Evolutionary conservation across 257 asterid species (phyloP), one percentile per base, ranked within the genome.

Genomic region (Nemophila menziesii): DNA sequence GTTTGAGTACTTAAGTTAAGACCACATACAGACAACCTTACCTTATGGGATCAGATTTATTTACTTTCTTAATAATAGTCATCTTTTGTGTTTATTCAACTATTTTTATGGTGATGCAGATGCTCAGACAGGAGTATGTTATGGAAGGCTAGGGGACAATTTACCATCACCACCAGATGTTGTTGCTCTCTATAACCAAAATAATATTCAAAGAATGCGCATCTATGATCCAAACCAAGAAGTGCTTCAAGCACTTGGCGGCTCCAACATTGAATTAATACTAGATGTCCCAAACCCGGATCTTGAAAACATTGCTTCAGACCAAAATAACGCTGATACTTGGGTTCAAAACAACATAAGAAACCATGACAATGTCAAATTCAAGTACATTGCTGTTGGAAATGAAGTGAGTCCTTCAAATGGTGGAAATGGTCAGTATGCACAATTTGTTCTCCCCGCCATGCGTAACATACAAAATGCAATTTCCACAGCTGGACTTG

Each of bases 341-440:
- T 70, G 82, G 82, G 57, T 74, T 12, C 39, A 43, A 20, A 11
- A 5, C 16, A 59, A 70, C 39, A 26, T 70, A 0, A 39, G 8
- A 7, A 18, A 5, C 5, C 58, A 48, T 0, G 23, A 47, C 0
- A 37, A 49, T 22, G 68, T 74, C 24, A 64, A 33, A 1, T 60
- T 74, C 62, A 58, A 43, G 34, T 70, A 60, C 58, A 27, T 64
- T 11, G 59, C 54, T 3, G 71, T 61, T 3, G 78, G 82, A 18
- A 74, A 74, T 13, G 72, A 69, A 37, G 49, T 70, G 12, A n/a
- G 27, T 16, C 49, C 72, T 3, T 2, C 0, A 0, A 29, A 29
- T 7, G 7, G 36, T 29, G 18, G 33, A 7, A 11, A 16, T 3
- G 7, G 36, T 29, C 16, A 37, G 7, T 10, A 16, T 3, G 43